Base-by-base conservation (phyloP, 305 asterid species). In the Coffea humblotiana region DNA sequence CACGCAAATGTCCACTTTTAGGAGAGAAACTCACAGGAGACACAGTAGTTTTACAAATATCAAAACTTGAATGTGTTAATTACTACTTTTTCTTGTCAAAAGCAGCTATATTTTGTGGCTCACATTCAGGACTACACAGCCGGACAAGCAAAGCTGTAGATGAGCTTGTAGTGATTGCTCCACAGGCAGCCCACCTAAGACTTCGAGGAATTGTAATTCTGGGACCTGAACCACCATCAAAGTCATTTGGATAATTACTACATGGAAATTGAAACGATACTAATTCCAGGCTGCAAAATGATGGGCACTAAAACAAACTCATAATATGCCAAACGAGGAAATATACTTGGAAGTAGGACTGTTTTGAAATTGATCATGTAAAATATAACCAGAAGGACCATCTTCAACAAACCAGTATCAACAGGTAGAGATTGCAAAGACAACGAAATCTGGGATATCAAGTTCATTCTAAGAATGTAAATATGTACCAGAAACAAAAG, bases 61-160 rank as follows among this genome's bases (percentile, higher is more conserved):
- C 48, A 13, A 29, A 67, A 61, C 21, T 1, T 29, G 19, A 18
- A 67, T 25, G 52, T 35, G 61, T 32, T 35, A 9, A 37, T 11
- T 4, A 13, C 45, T 63, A 75, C 16, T 68, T 65, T 77, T 85
- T 91, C 71, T 82, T 86, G 89, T 95, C 99, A 78, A 88, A 93
- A 37, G 97, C 98, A 80, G 90, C 97, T 74, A 92, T 90, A 71
- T 95, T 95, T 79, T 92, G 99, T 52, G 98, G 97, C 81, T 95
- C 99, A 77, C 98, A 95, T 90, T 95, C 98, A 19, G 97, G 93
- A 76, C 97, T 90, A 71, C 92, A 83, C 8, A 93, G 89, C 72
- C 90, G 93, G 77, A 95, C 97, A 27, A 95, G 90, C 80, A 91
- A 85, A 81, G 99, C 94, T 1, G 94, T 88, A 78, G 89, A 78